Evolutionary conservation across 257 asterid genomes (phyloP), one percentile per base, ranked within the genome.

Genomic region (Rubia yunnanensis): DNA sequence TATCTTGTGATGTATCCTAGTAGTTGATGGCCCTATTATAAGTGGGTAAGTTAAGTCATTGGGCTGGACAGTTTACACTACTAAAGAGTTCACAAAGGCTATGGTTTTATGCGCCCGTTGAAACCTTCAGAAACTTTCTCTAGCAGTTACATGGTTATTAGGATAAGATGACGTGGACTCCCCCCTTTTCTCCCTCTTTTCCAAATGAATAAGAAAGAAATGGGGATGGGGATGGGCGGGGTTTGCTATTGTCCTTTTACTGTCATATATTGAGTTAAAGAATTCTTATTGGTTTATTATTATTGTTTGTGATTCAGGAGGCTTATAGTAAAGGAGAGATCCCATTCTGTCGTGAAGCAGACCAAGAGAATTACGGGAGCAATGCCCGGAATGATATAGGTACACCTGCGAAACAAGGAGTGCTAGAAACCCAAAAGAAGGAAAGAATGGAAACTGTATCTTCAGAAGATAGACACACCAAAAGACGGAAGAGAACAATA

Each of bases 401-500:
- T 57, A 88, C 77, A 68, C 88, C 85, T 60, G 56, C 78, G 69
- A 89, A 72, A 71, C 84, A 75, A 70, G 79, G 78, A 53, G 71
- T 63, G 64, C 85, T 74, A 68, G 95, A 84, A 65, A 72, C 68
- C 77, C 66, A 77, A 64, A 88, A 79, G 65, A 94, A 86, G 55
- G 96, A 82, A 71, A 88, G 80, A 83, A 73, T 66, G 22, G 97
- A 81, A 64, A 77, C 84, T 57, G 24, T 73, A 17, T 86, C 73
- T 68, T 74, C 77, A 72, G 97, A 92, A 61, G 97, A 88, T 83
- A 90, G 73, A 79, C 91, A 82, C 68, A 95, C 84, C 72, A 85
- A 88, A 79, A 94, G 90, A 74, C 91, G 99, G 66, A 94, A 94
- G 76, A 80, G 99, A 20, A 86, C 96, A 46, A 69, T 94, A 65